Base-by-base conservation (phyloP, 1,284 basidiomycete species). In the Puccinia triticina region DNA sequence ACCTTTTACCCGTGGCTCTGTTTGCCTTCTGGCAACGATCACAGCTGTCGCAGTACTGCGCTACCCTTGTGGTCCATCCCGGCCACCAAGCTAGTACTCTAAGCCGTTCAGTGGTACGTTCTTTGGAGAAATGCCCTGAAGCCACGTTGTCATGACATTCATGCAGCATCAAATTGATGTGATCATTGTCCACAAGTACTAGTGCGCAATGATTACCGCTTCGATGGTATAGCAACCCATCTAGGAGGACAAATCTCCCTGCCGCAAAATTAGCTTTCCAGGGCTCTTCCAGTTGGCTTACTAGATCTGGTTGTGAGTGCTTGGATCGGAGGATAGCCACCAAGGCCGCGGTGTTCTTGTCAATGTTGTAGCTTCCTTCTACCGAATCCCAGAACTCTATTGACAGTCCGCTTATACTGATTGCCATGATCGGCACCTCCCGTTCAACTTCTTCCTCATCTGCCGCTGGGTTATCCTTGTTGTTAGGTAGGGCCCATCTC, bases 201-300 rank as follows among this genome's bases (percentile, higher is more conserved):
- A 59, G 18, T 10, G 57, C 46, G 21, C 18, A 76, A 34, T n/a
- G 16, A 29, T 76, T 46, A 18, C 61, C 57, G 12, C 18, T 23
- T 59, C 74, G 29, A 55, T 76, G 74, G 40, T 76, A 76, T 11
- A 76, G 32, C 53, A 76, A 18, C n/a, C 74, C 74, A 57, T 43
- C 23, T 61, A 76, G 21, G 1, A 76, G 40, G 21, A 34, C 4
- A 59, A 76, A 76, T 10, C 55, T 26, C 2, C 46, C 29, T 59
- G 14, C n/a, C n/a, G n/a, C n/a, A n/a, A n/a, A n/a, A n/a, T n/a
- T n/a, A n/a, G n/a, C n/a, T n/a, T n/a, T n/a, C 29, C 74, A 76
- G 16, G 21, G 26, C 21, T 26, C 29, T 8, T 76, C 48, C 21
- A 59, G n/a, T 8, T 14, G 3, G 55, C 10, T 14, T 1, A 57